These are phyloP conservation scores for Moesziomyces sp. DNA, from an alignment of 1,284 basidiomycete genomes.

Conservation along the genomic window DNA sequence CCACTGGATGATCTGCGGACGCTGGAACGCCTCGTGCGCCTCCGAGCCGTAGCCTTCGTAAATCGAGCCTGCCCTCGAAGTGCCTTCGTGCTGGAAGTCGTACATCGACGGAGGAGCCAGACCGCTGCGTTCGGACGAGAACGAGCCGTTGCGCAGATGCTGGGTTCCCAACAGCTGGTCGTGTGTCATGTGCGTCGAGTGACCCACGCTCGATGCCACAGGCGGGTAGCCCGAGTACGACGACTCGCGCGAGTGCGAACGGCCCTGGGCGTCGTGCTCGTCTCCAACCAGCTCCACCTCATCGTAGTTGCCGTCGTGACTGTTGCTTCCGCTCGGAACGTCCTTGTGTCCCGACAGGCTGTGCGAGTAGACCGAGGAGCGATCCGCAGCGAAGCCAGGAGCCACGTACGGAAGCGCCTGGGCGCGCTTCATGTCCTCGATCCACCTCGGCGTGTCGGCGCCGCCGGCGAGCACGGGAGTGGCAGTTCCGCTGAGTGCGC, in stretches of 20 bases:
- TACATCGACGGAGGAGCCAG: slow-evolving; percentile 19
- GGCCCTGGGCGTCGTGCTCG: not conserved
- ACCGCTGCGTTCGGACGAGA: slow-evolving; percentile 21
- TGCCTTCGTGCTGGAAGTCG: slow-evolving; percentile 47
- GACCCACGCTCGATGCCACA: slow-evolving; percentile 7
- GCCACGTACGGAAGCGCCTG: slow-evolving; percentile 40
- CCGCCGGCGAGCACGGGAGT: slow-evolving; percentile 16
- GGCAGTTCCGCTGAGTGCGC: slow-evolving; percentile 11
- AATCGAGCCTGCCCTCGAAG: slow-evolving; percentile 29
- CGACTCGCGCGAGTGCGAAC: not conserved
- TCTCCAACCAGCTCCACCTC: slow-evolving; percentile 29
- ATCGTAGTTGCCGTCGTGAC: slow-evolving; percentile 18
- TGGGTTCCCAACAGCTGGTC: slow-evolving; percentile 14
- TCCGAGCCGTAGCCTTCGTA: slow-evolving; percentile 29
- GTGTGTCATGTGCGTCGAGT: slow-evolving; percentile 18
- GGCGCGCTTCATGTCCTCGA: slow-evolving; percentile 39
- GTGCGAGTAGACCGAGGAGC: slow-evolving; percentile 16
- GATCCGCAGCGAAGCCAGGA: slow-evolving; percentile 26
- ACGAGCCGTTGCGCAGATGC: slow-evolving; percentile 10
- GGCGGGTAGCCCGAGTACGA: slow-evolving; percentile 8
- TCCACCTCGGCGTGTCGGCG: slow-evolving; percentile 42
- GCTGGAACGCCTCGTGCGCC: slow-evolving; percentile 34
- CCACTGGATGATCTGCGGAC: slow-evolving; percentile 56
- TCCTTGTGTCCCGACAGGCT: slow-evolving; percentile 13
- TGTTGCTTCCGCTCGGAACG: slow-evolving; percentile 6